phyloP scores from a whole-genome alignment of 2,329 filamentous ascomycete species.

The Zymoseptoria brevis region DNA sequence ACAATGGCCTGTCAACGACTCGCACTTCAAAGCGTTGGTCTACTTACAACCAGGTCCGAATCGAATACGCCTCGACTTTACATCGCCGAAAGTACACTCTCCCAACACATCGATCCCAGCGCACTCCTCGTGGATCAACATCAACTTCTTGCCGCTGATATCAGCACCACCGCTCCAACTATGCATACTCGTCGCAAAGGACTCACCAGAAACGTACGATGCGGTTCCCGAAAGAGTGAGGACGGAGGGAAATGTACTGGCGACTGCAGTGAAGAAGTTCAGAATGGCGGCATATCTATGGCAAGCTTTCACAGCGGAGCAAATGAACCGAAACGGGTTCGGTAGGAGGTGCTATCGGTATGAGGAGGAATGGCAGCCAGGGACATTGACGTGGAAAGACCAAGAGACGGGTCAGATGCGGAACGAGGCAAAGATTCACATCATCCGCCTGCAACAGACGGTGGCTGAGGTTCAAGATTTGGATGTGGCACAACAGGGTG shows the following conservation, averaged over 20 bases:
- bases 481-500: slow-evolving; percentile 66
- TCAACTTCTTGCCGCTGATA: slow-evolving; percentile 78
- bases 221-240: slow-evolving; percentile 65
- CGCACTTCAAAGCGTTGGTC: slow-evolving; percentile 83
- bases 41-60: slow-evolving; percentile 91
- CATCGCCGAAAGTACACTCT: slow-evolving; percentile 68
- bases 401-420: slow-evolving; percentile 64
- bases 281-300: slow-evolving; percentile 92
- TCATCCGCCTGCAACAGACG: slow-evolving; percentile 76
- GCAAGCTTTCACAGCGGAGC: slow-evolving; percentile 94
- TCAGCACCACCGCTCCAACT: slow-evolving; percentile 79
- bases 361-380: slow-evolving; percentile 89
- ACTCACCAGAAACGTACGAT: slow-evolving; percentile 81
- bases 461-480: slow-evolving; percentile 74
- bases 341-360: slow-evolving; percentile 81
- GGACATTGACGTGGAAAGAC: slow-evolving; percentile 71
- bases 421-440: slow-evolving; percentile 82
- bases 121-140: slow-evolving; percentile 70
- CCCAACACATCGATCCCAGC: slow-evolving; percentile 58
- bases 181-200: slow-evolving; percentile 77
- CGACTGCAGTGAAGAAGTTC: slow-evolving; percentile 79
- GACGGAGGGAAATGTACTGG: slow-evolving; percentile 73
- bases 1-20: slow-evolving; percentile 79
- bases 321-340: slow-evolving; percentile 86
- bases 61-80: slow-evolving; percentile 76